Percentiles rank a stretch among this genome's conserved stretches.
Evolutionary conservation across 345 rosid species (phyloP).

Genomic region (Viola odorata): DNA sequence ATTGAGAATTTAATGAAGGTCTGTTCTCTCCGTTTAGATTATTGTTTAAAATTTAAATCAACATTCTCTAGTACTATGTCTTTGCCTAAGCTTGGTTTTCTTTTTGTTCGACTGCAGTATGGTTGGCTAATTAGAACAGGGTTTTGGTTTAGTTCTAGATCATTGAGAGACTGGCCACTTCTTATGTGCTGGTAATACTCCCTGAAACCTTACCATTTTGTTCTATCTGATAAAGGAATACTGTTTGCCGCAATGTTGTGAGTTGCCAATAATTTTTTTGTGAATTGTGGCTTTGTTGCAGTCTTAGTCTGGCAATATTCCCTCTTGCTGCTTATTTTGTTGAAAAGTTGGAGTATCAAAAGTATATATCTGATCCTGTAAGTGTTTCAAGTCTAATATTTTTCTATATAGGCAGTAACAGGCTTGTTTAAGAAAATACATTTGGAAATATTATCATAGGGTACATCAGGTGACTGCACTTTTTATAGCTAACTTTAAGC

Average conservation of each 20-base stretch:
- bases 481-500: slow-evolving; percentile 15
- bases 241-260: not conserved
- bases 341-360: slow-evolving; percentile 64
- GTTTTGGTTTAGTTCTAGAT: slow-evolving; percentile 89
- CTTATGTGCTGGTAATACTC: slow-evolving; percentile 86
- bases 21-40: slow-evolving; percentile 2
- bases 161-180: slow-evolving; percentile 95
- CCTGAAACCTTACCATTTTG: not conserved
- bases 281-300: slow-evolving; percentile 33
- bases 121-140: slow-evolving; percentile 89
- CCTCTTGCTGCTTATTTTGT: slow-evolving; percentile 72
- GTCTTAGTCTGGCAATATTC: slow-evolving; percentile 78
- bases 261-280: not conserved
- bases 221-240: slow-evolving; percentile 3
- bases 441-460: not conserved
- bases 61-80: not conserved
- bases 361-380: slow-evolving; percentile 55
- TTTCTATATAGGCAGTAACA: not conserved
- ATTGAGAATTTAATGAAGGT: slow-evolving; percentile 96
- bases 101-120: slow-evolving; percentile 47
- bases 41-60: not conserved
- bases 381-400: slow-evolving; percentile 24
- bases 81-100: not conserved
- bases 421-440: not conserved
- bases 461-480: not conserved